Evolutionary conservation across 2,329 filamentous ascomycete genomes (phyloP).

Genomic region (Ciborinia camelliae): DNA sequence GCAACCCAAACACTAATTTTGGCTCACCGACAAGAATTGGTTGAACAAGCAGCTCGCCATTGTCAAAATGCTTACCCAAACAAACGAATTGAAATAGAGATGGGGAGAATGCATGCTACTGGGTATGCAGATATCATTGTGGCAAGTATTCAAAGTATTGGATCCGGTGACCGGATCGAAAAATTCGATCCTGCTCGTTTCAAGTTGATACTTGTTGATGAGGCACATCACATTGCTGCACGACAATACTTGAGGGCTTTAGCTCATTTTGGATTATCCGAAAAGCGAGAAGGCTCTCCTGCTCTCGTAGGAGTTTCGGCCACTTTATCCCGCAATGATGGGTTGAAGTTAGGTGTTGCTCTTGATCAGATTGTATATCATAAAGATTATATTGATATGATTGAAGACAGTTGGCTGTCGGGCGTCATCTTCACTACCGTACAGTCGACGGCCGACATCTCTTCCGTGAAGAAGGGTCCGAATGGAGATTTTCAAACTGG

Average conservation of each 20-base stretch:
- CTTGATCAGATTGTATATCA: slow-evolving; percentile 98
- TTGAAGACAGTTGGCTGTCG: slow-evolving; percentile 86
- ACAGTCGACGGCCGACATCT: slow-evolving; percentile 75
- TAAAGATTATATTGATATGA: slow-evolving; percentile 77
- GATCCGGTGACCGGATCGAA: slow-evolving; percentile 67
- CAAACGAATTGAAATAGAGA: slow-evolving; percentile 84
- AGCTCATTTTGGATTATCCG: slow-evolving; percentile 70
- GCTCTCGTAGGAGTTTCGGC: slow-evolving; percentile 88
- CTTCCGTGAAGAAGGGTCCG: slow-evolving; percentile 58
- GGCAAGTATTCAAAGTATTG: slow-evolving; percentile 83
- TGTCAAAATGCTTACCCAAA: slow-evolving; percentile 76
- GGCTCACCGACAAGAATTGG: slow-evolving; percentile 86
- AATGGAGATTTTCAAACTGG: slow-evolving; percentile 76
- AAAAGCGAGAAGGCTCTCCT: slow-evolving; percentile 50
- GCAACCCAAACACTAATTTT: slow-evolving; percentile 83
- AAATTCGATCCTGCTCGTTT: slow-evolving; percentile 79
- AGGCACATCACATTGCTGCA: slow-evolving; percentile 95
- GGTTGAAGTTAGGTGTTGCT: slow-evolving; percentile 73
- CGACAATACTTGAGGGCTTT: slow-evolving; percentile 72
- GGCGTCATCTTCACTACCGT: slow-evolving; percentile 95
- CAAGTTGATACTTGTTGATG: slow-evolving; percentile 91
- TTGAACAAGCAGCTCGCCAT: slow-evolving; percentile 88
- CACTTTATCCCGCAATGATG: slow-evolving; percentile 74
- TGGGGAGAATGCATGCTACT: slow-evolving; percentile 73
- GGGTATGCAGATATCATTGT: slow-evolving; percentile 89